These are phyloP conservation scores for Phaffomyces opuntiae DNA, from an alignment of 805 yeast genomes.

Conservation along the genomic window DNA sequence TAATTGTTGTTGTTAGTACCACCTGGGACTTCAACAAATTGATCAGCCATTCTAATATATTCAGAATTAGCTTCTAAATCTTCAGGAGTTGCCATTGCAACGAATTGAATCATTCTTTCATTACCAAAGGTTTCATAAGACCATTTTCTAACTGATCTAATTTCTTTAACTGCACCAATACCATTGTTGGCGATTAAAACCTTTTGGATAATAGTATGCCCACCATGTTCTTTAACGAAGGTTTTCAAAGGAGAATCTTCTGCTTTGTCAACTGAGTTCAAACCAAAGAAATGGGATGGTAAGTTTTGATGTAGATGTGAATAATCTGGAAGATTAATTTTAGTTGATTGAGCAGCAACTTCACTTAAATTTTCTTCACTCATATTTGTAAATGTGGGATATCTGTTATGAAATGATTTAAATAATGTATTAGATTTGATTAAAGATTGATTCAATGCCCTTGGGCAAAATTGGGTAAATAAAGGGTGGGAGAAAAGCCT, in stretches of 20 bases:
- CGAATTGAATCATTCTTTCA: constrained; percentile 88
- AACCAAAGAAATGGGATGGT: constrained; percentile 75
- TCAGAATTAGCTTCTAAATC: constrained; percentile 96
- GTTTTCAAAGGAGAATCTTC: constrained; percentile 74
- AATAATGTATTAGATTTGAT: background rate
- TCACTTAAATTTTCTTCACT: constrained; percentile 36
- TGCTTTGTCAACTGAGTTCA: constrained; percentile 69
- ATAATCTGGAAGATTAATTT: constrained; percentile 26
- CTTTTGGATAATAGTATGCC: constrained; percentile 89
- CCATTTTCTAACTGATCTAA: constrained; percentile 97
- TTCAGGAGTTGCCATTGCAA: constrained; percentile 99
- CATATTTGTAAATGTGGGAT: constrained; percentile 18
- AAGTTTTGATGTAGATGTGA: constrained; percentile 34
- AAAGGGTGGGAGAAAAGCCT: constrained; percentile 6
- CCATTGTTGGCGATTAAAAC: constrained; percentile 96
- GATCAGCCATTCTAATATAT: constrained; percentile 98
- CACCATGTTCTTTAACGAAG: constrained; percentile 78
- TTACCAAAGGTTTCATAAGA: constrained; percentile 98
- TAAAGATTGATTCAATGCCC: constrained; percentile 4
- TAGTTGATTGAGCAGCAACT: constrained; percentile 23
- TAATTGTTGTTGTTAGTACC: constrained; percentile 98
- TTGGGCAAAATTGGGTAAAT: constrained; percentile 4
- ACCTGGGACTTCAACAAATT: constrained; percentile 97
- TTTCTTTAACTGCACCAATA: constrained; percentile 98
- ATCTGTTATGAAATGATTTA: background rate